phyloP scores from a whole-genome alignment of 495 filamentous ascomycete genomes.

The Letharia columbiana region DNA sequence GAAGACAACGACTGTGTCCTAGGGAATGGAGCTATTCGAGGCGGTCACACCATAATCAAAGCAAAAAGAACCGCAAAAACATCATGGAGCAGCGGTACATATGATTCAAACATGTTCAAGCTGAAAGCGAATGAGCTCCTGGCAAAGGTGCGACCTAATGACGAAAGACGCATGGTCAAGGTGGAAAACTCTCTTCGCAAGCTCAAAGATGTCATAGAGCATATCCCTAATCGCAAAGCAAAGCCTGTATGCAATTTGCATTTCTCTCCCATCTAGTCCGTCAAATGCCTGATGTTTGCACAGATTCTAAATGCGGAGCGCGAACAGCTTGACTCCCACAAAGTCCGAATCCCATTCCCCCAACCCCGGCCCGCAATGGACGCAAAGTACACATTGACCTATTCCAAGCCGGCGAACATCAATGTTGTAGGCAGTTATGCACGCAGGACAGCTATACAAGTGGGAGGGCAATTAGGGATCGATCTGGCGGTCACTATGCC shows the following conservation, averaged over 20 bases:
- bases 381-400: conserved; percentile 71
- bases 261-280: neutral
- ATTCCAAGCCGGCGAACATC: conserved; percentile 63
- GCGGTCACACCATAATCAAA: neutral
- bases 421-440: conserved; percentile 87
- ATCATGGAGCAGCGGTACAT: conserved; percentile 24
- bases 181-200: conserved; percentile 63
- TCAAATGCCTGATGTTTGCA: neutral
- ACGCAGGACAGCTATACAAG: conserved; percentile 61
- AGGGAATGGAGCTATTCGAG: neutral
- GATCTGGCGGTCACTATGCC: conserved; percentile 88
- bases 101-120: conserved; percentile 71
- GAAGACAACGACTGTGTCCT: neutral
- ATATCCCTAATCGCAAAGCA: conserved; percentile 47
- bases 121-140: conserved; percentile 82
- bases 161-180: conserved; percentile 53
- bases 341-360: conserved; percentile 70
- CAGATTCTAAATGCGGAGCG: conserved; percentile 60
- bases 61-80: neutral
- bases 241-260: conserved; percentile 40
- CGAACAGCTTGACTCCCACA: conserved; percentile 53
- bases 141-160: conserved; percentile 56
- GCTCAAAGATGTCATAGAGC: conserved; percentile 68
- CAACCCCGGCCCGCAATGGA: conserved; percentile 62
- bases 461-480: conserved; percentile 47